phyloP scores from a whole-genome alignment of 2,329 filamentous ascomycete species.

The Aspergillus uvarum region DNA sequence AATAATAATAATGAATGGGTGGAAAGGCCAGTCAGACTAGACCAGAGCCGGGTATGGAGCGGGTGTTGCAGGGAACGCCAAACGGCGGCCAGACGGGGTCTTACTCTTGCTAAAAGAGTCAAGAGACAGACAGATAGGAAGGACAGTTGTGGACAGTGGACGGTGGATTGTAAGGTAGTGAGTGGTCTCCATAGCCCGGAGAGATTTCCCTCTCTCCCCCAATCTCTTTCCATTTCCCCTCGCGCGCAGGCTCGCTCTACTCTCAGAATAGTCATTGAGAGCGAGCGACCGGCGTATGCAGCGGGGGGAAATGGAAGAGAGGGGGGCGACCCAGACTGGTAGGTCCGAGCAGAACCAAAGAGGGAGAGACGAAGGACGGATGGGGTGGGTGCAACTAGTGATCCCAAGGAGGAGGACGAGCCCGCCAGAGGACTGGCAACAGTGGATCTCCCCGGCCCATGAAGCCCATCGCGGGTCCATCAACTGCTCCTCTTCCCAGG shows the following conservation, averaged over 20 bases:
- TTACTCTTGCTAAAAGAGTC: background rate
- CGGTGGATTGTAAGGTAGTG: too few species aligned
- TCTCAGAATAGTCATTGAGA: slow-evolving; percentile 1
- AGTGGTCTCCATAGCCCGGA: background rate
- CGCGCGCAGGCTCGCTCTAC: background rate
- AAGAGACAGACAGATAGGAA: slow-evolving; percentile 2
- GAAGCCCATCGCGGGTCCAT: slow-evolving; percentile 21
- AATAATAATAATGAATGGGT: slow-evolving; percentile 11
- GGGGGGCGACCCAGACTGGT: slow-evolving; percentile 23
- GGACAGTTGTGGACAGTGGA: background rate
- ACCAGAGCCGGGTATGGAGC: slow-evolving; percentile 15
- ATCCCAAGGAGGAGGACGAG: slow-evolving; percentile 25
- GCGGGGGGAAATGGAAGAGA: background rate
- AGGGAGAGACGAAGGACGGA: slow-evolving; percentile 15
- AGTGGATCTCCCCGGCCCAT: slow-evolving; percentile 21
- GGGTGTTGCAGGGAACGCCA: slow-evolving; percentile 12
- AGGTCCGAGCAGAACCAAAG: slow-evolving; percentile 20
- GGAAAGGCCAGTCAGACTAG: slow-evolving; percentile 15
- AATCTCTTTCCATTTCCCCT: background rate
- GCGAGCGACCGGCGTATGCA: slow-evolving; percentile 17
- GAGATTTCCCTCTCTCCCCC: background rate
- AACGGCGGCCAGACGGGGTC: slow-evolving; percentile 8
- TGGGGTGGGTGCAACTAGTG: slow-evolving; percentile 24
- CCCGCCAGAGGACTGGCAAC: slow-evolving; percentile 16
- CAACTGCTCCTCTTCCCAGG: slow-evolving; percentile 1